These are phyloP conservation scores for Andrographis paniculata DNA, from an alignment of 305 asterid genomes.

Conservation along the genomic window DNA sequence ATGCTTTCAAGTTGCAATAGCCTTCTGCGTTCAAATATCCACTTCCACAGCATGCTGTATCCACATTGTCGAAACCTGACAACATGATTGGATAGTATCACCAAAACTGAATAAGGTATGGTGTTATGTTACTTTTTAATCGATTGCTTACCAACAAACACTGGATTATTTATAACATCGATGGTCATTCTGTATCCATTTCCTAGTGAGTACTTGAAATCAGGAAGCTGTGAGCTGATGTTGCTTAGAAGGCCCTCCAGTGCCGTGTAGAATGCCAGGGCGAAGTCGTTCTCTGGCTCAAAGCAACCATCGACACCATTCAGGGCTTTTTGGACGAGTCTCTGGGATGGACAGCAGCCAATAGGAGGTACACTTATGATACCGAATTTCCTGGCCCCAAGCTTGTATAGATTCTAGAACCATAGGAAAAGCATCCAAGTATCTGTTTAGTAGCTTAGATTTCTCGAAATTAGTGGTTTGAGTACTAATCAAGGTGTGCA, in stretches of 20 bases:
- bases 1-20: slow-evolving; percentile 34
- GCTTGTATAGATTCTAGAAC: too few species aligned
- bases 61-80: slow-evolving; percentile 22
- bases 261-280: slow-evolving; percentile 38
- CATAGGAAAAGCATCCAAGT: too few species aligned
- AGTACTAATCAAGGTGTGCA: too few species aligned
- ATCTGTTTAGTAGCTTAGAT: too few species aligned
- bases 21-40: slow-evolving; percentile 34
- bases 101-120: too few species aligned
- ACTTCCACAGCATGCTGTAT: slow-evolving; percentile 44
- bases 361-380: slow-evolving; percentile 49
- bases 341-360: slow-evolving; percentile 66
- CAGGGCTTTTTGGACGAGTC: slow-evolving; percentile 31
- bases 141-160: slow-evolving; percentile 30
- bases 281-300: slow-evolving; percentile 40
- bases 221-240: slow-evolving; percentile 43
- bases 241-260: slow-evolving; percentile 29
- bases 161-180: slow-evolving; percentile 43
- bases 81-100: too few species aligned
- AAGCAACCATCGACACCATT: slow-evolving; percentile 44
- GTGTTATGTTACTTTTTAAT: slow-evolving; percentile 4
- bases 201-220: slow-evolving; percentile 56
- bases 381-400: too few species aligned
- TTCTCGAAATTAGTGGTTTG: too few species aligned
- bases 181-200: slow-evolving; percentile 53